phyloP scores from a whole-genome alignment of 1,284 basidiomycete species.

The Porodaedalea pini region DNA sequence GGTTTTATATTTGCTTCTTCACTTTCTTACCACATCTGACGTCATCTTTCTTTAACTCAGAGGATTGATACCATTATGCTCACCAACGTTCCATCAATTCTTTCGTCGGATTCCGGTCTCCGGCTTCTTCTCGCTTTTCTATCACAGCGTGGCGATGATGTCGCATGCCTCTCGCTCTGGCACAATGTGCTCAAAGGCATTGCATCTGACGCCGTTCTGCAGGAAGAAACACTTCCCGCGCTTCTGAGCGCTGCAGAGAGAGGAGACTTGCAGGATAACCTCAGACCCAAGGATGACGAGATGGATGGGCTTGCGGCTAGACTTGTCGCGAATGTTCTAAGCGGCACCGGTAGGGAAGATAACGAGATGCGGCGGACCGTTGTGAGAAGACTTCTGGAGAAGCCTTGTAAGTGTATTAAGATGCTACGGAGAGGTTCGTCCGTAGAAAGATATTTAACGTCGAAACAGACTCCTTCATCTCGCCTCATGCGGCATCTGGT shows the following conservation, averaged over 20 bases:
- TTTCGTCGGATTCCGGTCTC: conserved; percentile 36
- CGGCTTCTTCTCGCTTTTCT: conserved; percentile 49
- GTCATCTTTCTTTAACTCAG: conserved; percentile 32
- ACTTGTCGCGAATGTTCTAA: conserved; percentile 32
- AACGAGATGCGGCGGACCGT: conserved; percentile 27
- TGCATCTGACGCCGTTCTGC: conserved; percentile 30
- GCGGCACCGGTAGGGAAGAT: conserved; percentile 19
- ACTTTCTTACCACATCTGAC: not conserved
- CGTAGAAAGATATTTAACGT: not conserved
- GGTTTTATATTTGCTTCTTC: conserved; percentile 19
- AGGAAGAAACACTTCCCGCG: conserved; percentile 29
- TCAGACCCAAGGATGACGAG: conserved; percentile 41
- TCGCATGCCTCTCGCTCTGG: conserved; percentile 39
- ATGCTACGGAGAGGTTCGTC: not conserved
- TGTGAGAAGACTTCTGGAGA: conserved; percentile 35
- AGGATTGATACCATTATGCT: conserved; percentile 43
- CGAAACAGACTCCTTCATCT: conserved; percentile 36
- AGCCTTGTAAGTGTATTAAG: conserved; percentile 32
- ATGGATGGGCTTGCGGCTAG: conserved; percentile 35
- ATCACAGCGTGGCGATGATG: conserved; percentile 36
- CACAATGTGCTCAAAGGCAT: conserved; percentile 38
- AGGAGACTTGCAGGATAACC: conserved; percentile 35
- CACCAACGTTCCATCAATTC: conserved; percentile 37
- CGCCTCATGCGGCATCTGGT: conserved; percentile 32
- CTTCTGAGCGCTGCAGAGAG: conserved; percentile 40